phyloP scores from a whole-genome alignment of 176 grass and related monocot species.

The Ensete ventricosum region DNA sequence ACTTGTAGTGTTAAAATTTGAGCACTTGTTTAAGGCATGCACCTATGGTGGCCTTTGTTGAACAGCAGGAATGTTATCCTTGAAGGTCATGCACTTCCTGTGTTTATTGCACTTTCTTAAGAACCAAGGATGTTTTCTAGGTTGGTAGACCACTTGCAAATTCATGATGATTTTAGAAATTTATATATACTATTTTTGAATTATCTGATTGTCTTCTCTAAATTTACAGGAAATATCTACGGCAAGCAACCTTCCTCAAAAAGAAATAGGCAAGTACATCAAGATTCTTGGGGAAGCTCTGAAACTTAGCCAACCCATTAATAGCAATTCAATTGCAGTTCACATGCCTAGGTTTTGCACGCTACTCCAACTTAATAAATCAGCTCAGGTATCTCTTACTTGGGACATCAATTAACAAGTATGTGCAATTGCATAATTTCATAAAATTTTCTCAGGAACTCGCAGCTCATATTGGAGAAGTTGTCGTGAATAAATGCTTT shows the following conservation, averaged over 20 bases:
- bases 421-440: conserved; percentile 5
- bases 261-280: conserved; percentile 98
- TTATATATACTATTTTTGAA: background rate
- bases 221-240: conserved; percentile 83
- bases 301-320: conserved; percentile 91
- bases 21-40: background rate
- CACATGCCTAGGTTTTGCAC: conserved; percentile 99
- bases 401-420: background rate
- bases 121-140: background rate
- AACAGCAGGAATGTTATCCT: background rate
- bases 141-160: background rate
- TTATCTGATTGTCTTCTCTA: conserved; percentile 5
- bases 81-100: background rate
- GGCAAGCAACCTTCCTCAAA: conserved; percentile 95
- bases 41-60: background rate
- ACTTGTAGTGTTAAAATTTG: background rate
- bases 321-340: conserved; percentile 94
- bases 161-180: background rate
- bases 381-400: conserved; percentile 65
- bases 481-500: conserved; percentile 95
- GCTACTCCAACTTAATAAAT: conserved; percentile 94
- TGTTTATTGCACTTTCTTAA: background rate
- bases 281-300: conserved; percentile 94
- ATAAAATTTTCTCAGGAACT: conserved; percentile 52
- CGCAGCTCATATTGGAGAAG: conserved; percentile 90